Percentiles rank a stretch among this genome's conserved stretches.
These are phyloP conservation scores for Lachnellula arida DNA, from an alignment of 2,329 filamentous ascomycete genomes.

Conservation along the genomic window DNA sequence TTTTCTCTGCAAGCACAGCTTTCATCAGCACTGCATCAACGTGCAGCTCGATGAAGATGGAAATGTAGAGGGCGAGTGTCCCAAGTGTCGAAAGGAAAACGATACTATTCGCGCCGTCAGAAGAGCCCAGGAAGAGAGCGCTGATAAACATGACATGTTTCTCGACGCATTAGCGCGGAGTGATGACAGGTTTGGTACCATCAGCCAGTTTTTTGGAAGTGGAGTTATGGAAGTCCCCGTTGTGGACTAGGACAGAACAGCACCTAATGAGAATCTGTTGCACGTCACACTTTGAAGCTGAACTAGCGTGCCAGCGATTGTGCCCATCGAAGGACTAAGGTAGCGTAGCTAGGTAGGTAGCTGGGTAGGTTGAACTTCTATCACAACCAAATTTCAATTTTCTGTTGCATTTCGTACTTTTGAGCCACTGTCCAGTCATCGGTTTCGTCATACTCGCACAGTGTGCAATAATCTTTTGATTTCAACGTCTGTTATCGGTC, in stretches of 20 bases:
- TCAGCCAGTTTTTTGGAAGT: conserved; percentile 91
- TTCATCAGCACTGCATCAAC: conserved; percentile 87
- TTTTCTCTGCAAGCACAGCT: conserved; percentile 95
- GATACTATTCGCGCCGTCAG: conserved; percentile 85
- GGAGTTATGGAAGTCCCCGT: conserved; percentile 69
- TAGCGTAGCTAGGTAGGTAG: neutral
- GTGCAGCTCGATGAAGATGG: conserved; percentile 39
- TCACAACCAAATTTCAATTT: neutral
- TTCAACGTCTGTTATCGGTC: neutral
- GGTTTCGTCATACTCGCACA: neutral
- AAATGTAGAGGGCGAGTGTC: conserved; percentile 71
- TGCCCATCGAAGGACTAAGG: neutral
- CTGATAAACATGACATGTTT: conserved; percentile 86
- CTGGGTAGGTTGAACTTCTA: neutral
- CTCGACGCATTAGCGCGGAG: conserved; percentile 71
- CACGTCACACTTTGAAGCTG: neutral
- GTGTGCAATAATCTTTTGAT: neutral
- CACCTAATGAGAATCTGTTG: neutral
- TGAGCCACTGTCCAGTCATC: conserved; percentile 10
- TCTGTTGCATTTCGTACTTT: conserved; percentile 12
- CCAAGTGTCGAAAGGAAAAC: conserved; percentile 78
- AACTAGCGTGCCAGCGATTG: neutral
- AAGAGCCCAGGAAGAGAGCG: conserved; percentile 78
- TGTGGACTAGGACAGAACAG: conserved; percentile 7
- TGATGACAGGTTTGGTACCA: conserved; percentile 80